Base-by-base conservation (phyloP, 139 green algal species). In the Limnomonas spitsbergensis region DNA sequence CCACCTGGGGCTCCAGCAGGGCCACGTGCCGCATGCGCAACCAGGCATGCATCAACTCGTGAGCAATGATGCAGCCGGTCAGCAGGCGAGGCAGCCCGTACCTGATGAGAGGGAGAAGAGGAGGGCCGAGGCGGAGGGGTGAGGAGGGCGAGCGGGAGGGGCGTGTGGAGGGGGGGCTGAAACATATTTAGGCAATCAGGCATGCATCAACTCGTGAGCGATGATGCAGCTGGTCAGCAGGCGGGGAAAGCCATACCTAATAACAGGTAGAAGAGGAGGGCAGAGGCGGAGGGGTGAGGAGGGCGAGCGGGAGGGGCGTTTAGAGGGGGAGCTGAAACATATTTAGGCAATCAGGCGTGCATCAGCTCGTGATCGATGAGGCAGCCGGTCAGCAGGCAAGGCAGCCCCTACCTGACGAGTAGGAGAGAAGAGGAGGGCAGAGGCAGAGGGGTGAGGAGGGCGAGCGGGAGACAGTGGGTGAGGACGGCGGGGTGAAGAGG, bases 321-420 rank as follows among this genome's bases (percentile, higher is more conserved):
- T n/a, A n/a, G n/a, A n/a, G n/a, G n/a, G n/a, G n/a, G n/a, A n/a
- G n/a, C n/a, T n/a, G n/a, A n/a, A n/a, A n/a, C n/a, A n/a, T n/a
- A n/a, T n/a, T n/a, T n/a, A n/a, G n/a, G 87, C 76, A 98, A 79
- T 76, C 88, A 98, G 0, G 93, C 94, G 77, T 98, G 95, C 71
- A 76, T 47, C 6, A 76, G 37, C 37, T 98, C 94, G 78, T 98
- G 94, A 31, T 92, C 75, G 29, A 80, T 53, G 56, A 80, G 73
- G n/a, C 56, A 73, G 31, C 75, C 75, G 1, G 87, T 91, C 73
- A 97, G 88, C 84, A 97, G 81, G 32, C 88, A 81, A 3, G 95
- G 95, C 67, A 98, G 81, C 4, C 95, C 95, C 61, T 90, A 94
- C 32, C 61, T 72, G 61, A 14, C 14, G 14, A 61, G 14, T 14